These are phyloP conservation scores for Powellomyces hirtus DNA, from an alignment of 192 early-diverging fungal genomes.

Conservation along the genomic window DNA sequence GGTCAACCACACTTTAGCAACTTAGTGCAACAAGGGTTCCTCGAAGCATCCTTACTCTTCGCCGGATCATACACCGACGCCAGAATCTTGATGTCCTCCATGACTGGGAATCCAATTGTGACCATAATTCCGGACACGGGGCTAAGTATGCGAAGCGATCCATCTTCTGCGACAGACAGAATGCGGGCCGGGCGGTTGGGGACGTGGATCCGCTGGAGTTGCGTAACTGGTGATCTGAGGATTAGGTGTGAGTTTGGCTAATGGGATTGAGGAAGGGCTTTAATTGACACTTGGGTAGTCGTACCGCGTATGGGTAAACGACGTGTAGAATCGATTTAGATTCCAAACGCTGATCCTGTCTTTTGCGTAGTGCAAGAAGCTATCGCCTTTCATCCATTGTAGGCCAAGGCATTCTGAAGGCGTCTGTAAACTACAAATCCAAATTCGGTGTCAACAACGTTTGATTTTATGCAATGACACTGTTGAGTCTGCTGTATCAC, in stretches of 20 bases:
- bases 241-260: no score
- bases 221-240: slow-evolving; percentile 23
- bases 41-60: slow-evolving; percentile 36
- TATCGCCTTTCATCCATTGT: slow-evolving; percentile 45
- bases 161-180: slow-evolving; percentile 38
- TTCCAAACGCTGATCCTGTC: slow-evolving; percentile 43
- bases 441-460: not conserved
- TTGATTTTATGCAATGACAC: no score
- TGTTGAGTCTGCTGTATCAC: not conserved
- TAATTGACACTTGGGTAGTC: not conserved
- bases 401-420: slow-evolving; percentile 46
- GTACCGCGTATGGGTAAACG: slow-evolving; percentile 34
- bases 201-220: slow-evolving; percentile 16
- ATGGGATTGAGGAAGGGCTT: not conserved
- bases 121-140: slow-evolving; percentile 47
- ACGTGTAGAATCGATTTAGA: slow-evolving; percentile 46
- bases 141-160: slow-evolving; percentile 41
- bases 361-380: slow-evolving; percentile 42
- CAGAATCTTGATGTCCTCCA: slow-evolving; percentile 28
- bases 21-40: no score
- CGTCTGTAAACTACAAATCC: slow-evolving; percentile 36
- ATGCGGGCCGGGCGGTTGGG: slow-evolving; percentile 33
- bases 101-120: slow-evolving; percentile 46
- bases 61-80: slow-evolving; percentile 40
- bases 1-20: not conserved